These are phyloP conservation scores for Zymoseptoria crescenta DNA, from an alignment of 2,329 filamentous ascomycete species.

Conservation along the genomic window DNA sequence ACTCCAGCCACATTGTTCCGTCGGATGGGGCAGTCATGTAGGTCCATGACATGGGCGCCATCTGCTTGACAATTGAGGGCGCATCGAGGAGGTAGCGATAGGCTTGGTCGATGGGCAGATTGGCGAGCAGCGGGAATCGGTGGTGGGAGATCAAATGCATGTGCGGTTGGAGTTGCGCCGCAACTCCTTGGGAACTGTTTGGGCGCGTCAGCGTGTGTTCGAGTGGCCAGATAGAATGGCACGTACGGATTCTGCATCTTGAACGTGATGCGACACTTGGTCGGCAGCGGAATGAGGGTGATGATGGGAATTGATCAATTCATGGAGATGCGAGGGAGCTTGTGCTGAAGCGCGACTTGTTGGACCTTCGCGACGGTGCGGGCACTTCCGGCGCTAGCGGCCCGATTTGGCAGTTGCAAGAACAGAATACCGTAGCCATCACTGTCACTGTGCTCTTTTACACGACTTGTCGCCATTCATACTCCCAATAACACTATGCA, in stretches of 20 bases:
- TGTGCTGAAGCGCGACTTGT: background rate
- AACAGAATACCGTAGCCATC: background rate
- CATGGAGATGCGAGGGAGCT: background rate
- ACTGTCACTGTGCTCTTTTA: too few relatives aligned
- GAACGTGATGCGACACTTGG: constrained; percentile 8
- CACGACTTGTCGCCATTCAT: too few relatives aligned
- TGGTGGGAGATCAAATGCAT: constrained; percentile 82
- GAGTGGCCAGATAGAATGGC: background rate
- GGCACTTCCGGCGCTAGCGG: background rate
- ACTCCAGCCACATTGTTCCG: constrained; percentile 75
- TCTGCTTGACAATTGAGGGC: constrained; percentile 75
- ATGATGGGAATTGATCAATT: background rate
- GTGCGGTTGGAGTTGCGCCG: constrained; percentile 42
- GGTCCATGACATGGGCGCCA: constrained; percentile 85
- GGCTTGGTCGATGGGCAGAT: constrained; percentile 66
- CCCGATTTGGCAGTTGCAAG: background rate
- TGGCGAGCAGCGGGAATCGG: constrained; percentile 66
- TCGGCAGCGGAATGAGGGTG: background rate
- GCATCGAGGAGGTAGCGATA: constrained; percentile 77
- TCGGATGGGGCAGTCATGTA: constrained; percentile 77
- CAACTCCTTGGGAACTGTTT: constrained; percentile 17
- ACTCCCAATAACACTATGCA: too few relatives aligned
- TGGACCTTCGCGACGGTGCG: background rate
- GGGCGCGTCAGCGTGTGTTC: constrained; percentile 6
- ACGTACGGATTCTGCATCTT: constrained; percentile 17